Evolutionary conservation across 2,329 filamentous ascomycete species (phyloP).

Genomic region (Blastomyces percursus): DNA sequence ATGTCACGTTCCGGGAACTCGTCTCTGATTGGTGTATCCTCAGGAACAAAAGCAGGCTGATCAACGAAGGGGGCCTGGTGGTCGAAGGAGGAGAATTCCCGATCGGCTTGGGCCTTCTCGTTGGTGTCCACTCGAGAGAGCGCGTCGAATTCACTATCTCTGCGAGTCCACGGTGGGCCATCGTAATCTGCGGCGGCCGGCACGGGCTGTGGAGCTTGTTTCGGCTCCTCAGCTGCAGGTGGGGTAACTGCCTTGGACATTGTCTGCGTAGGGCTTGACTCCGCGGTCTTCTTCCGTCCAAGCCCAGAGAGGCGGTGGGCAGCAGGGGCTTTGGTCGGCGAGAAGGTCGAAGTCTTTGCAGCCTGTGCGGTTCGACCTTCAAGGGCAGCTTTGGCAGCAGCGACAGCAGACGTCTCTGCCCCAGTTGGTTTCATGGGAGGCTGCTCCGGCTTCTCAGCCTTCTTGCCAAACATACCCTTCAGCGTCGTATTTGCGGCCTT

Average conservation of each 20-base stretch:
- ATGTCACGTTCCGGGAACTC: constrained; percentile 15
- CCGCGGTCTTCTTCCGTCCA: constrained; percentile 27
- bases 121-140: constrained; percentile 50
- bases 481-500: constrained; percentile 33
- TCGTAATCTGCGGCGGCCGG: constrained; percentile 17
- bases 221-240: constrained; percentile 11
- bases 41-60: constrained; percentile 70
- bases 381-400: constrained; percentile 34
- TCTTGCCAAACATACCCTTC: constrained; percentile 35
- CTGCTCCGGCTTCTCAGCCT: constrained; percentile 27
- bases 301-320: constrained; percentile 20
- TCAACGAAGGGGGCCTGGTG: constrained; percentile 72
- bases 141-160: constrained; percentile 45
- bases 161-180: constrained; percentile 30
- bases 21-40: constrained; percentile 34
- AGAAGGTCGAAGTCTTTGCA: constrained; percentile 20
- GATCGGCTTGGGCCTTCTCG: constrained; percentile 35
- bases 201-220: constrained; percentile 14
- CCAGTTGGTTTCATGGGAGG: constrained; percentile 26
- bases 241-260: constrained; percentile 9
- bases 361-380: constrained; percentile 28
- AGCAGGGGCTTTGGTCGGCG: constrained; percentile 13
- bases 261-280: constrained; percentile 1
- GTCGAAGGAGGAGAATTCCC: constrained; percentile 58
- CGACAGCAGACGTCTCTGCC: constrained; percentile 28